These are phyloP conservation scores for Reutealis trisperma DNA, from an alignment of 345 rosid genomes.

Conservation along the genomic window DNA sequence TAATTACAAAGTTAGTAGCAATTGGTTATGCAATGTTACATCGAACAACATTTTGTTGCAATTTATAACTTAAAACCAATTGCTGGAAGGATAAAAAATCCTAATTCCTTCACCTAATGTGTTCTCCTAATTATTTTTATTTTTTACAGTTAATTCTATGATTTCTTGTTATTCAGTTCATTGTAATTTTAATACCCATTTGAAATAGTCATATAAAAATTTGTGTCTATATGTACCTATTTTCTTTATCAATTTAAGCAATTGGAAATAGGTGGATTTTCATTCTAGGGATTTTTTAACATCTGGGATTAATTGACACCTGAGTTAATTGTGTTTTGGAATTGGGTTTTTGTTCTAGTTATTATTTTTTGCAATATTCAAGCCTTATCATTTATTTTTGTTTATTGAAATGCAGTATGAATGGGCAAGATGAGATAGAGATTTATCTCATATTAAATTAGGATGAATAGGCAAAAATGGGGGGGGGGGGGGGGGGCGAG, in stretches of 20 bases:
- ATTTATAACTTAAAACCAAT: no score
- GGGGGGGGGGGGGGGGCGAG: no score
- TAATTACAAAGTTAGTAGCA: no score
- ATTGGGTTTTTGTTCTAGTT: neutral
- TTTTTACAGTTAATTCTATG: neutral
- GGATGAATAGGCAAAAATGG: no score
- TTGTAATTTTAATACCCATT: neutral
- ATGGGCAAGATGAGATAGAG: no score
- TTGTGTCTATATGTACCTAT: constrained; percentile 14
- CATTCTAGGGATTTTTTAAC: neutral
- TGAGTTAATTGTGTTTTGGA: neutral
- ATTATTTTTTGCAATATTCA: neutral
- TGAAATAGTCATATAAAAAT: constrained; percentile 15
- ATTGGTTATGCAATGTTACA: no score
- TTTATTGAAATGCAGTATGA: constrained; percentile 27
- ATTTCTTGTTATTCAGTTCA: neutral
- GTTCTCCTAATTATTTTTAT: neutral
- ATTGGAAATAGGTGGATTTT: constrained; percentile 12
- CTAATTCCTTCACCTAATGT: neutral
- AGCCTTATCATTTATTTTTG: constrained; percentile 1
- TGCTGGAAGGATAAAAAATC: no score
- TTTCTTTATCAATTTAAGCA: constrained; percentile 7
- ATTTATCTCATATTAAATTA: no score
- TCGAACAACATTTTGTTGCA: no score
- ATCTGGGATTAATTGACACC: constrained; percentile 14